A percentile compares a stretch with the other conserved stretches of the same genome.
phyloP scores from a whole-genome alignment of 805 yeast genomes.

The Suhomyces kilbournensis region DNA sequence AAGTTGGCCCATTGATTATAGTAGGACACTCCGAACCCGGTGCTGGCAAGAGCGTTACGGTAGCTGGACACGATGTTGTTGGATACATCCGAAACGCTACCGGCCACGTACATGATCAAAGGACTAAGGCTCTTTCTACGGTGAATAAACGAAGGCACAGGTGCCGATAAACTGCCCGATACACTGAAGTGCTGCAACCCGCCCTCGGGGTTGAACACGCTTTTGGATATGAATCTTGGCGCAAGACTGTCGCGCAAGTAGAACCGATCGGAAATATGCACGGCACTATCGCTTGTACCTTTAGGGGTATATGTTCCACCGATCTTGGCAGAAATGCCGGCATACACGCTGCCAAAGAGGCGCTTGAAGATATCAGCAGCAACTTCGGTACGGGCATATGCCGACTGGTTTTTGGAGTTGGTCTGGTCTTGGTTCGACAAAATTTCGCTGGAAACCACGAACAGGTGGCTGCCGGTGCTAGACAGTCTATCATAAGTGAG shows the following conservation, averaged over 20 bases:
- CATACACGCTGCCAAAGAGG: slow-evolving; percentile 43
- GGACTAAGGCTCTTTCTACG: slow-evolving; percentile 28
- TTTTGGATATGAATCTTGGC: slow-evolving; percentile 64
- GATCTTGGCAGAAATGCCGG: slow-evolving; percentile 46
- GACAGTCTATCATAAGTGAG: slow-evolving; percentile 14
- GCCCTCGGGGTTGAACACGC: slow-evolving; percentile 72
- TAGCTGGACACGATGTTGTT: slow-evolving; percentile 23
- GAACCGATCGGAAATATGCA: slow-evolving; percentile 76
- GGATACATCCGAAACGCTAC: slow-evolving; percentile 62
- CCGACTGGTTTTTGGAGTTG: slow-evolving; percentile 15
- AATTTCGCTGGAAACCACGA: slow-evolving; percentile 51
- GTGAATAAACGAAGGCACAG: slow-evolving; percentile 48
- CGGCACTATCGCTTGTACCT: slow-evolving; percentile 14
- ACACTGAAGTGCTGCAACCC: slow-evolving; percentile 61
- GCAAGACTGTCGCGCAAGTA: slow-evolving; percentile 78
- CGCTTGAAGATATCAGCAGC: slow-evolving; percentile 37
- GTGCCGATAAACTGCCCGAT: slow-evolving; percentile 57
- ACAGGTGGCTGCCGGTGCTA: slow-evolving; percentile 12
- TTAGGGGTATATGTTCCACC: slow-evolving; percentile 54
- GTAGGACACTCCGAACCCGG: slow-evolving; percentile 39
- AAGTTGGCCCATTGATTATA: slow-evolving; percentile 39
- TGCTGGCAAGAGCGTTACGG: slow-evolving; percentile 19
- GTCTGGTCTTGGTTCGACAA: slow-evolving; percentile 31
- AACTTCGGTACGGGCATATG: slow-evolving; percentile 36
- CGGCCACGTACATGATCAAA: slow-evolving; percentile 54